A percentile compares a stretch with the other conserved stretches of the same genome.
phyloP scores from a whole-genome alignment of 2,329 filamentous ascomycete species.

The Arthrobotrys sphaeroides region DNA sequence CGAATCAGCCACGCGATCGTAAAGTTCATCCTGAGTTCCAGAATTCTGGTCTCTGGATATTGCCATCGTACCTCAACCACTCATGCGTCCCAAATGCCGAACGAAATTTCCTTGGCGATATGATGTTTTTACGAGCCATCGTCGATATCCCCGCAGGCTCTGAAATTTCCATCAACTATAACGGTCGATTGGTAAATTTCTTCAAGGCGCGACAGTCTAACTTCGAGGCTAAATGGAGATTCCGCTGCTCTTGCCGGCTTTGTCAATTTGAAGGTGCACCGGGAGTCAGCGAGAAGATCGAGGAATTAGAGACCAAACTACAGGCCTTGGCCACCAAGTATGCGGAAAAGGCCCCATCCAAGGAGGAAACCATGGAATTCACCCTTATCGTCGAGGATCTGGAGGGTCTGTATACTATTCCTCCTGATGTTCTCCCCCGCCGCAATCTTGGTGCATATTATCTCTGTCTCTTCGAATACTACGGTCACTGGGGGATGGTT shows the following conservation, averaged over 20 bases:
- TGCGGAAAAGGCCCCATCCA: not conserved
- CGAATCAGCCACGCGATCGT: too few species aligned
- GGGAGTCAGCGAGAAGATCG: not conserved
- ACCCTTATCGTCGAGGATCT: not conserved
- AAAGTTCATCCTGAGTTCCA: too few species aligned
- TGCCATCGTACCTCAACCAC: constrained; percentile 47
- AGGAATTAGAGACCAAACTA: not conserved
- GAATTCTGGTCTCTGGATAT: constrained; percentile 39
- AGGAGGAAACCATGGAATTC: not conserved
- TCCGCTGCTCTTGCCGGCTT: constrained; percentile 19
- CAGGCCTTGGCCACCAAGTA: not conserved
- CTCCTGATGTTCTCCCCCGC: not conserved
- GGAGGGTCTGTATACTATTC: constrained; percentile 6
- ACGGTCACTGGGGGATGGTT: not conserved
- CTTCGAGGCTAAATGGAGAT: constrained; percentile 22
- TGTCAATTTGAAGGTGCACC: constrained; percentile 16
- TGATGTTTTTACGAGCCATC: constrained; percentile 38
- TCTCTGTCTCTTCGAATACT: not conserved
- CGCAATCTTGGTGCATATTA: constrained; percentile 20
- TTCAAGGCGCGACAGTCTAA: not conserved
- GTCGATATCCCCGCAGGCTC: constrained; percentile 30
- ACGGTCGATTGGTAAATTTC: too few species aligned
- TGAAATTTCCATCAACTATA: constrained; percentile 36
- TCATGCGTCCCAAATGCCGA: constrained; percentile 33
- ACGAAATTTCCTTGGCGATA: constrained; percentile 32